Conservation (phyloP, 1,139 yeast genomes). For the Debaryomyces fabryi region DNA sequence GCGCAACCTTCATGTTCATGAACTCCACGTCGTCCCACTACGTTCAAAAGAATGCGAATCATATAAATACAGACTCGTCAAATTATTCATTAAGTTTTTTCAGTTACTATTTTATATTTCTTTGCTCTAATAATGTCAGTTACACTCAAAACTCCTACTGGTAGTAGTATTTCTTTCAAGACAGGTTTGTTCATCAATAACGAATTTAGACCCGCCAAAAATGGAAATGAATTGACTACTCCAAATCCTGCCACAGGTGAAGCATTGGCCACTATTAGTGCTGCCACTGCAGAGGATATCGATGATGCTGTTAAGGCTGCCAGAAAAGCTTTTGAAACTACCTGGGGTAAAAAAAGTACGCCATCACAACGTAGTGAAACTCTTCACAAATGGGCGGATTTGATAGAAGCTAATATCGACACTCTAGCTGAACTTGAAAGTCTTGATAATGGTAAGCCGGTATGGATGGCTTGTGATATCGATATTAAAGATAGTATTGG, state of each 20-base stretch:
- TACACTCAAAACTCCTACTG: conserved; percentile 17
- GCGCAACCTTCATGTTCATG: background rate
- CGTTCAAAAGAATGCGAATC: background rate
- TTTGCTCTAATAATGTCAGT: conserved; percentile 13
- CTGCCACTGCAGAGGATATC: conserved; percentile 59
- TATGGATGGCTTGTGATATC: conserved; percentile 34
- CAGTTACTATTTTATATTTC: background rate
- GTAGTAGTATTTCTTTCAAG: conserved; percentile 13
- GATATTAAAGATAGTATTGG: conserved; percentile 57
- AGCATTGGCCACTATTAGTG: conserved; percentile 53
- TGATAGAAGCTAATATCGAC: conserved; percentile 54
- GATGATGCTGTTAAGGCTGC: conserved; percentile 64
- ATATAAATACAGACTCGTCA: background rate
- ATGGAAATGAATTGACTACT: conserved; percentile 55
- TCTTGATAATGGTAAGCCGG: conserved; percentile 71
- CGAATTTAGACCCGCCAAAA: conserved; percentile 53
- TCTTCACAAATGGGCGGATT: conserved; percentile 56
- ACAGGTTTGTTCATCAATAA: conserved; percentile 74
- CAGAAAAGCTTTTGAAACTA: conserved; percentile 48
- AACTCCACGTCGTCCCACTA: background rate
- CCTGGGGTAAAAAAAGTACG: conserved; percentile 35
- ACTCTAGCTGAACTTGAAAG: conserved; percentile 62
- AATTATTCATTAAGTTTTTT: background rate
- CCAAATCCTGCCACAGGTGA: conserved; percentile 61
- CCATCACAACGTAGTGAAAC: conserved; percentile 50